Base-by-base conservation (phyloP, 1,284 basidiomycete species). In the Cryptococcus hybrid region DNA sequence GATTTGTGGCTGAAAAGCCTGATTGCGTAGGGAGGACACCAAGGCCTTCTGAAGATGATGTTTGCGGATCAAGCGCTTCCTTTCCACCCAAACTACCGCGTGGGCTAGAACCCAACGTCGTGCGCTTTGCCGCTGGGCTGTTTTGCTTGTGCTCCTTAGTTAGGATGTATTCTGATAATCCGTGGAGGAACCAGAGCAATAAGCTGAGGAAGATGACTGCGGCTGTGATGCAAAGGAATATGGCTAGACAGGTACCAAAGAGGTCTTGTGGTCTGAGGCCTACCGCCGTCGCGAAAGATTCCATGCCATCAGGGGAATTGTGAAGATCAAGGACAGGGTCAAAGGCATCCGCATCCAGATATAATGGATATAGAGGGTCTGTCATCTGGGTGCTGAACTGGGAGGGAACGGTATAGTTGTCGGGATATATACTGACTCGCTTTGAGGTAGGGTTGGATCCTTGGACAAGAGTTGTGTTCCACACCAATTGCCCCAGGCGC, bases 401-500 rank as follows among this genome's bases (percentile, higher is more conserved):
- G 11, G 84, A 77, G 0, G 89, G 85, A 1, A 88, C 85, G 1
- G 67, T 67, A 45, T 67, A 69, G 54, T 82, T 80, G 75, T 83
- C 88, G n/a, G 81, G 80, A 7, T 85, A 82, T 15, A 80, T 74
- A 73, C 86, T 80, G 85, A 87, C 87, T 64, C 84, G 88, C 55
- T 82, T 78, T 47, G 70, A 65, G 13, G 70, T 60, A 1, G 81
- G 73, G 60, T 82, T 69, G 13, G 79, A 66, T 24, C 80, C 80
- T 67, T 82, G 80, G 3, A 85, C 81, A 40, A 94, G 70, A 4
- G 87, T 88, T 56, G 89, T 83, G 71, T 94, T 95, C 79, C 90
- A 93, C 42, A 87, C 80, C 52, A 97, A 30, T 86, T 88, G 13
- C 92, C 84, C 92, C 92, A 97, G 0, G 90, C 86, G 5, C 89